Evolutionary conservation across 176 grass and related monocot species (phyloP).

Genomic region (Oryza brachyantha): DNA sequence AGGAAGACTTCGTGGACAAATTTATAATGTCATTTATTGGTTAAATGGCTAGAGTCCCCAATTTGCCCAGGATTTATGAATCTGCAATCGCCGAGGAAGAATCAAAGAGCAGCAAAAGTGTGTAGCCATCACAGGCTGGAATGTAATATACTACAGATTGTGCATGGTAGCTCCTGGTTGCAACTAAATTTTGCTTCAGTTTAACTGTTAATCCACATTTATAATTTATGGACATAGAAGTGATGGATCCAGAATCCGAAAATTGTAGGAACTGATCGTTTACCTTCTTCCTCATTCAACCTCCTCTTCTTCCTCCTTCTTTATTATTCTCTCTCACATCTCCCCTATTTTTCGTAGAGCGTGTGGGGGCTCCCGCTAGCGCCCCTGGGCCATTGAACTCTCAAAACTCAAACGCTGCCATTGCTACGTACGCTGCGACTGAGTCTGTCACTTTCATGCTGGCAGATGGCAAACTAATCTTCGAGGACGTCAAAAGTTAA

Average conservation of each 20-base stretch:
- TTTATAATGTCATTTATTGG: constrained; percentile 36
- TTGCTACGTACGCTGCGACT: background rate
- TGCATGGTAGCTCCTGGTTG: background rate
- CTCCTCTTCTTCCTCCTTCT: too few relatives aligned
- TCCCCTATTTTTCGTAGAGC: too few relatives aligned
- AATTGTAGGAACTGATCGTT: too few relatives aligned
- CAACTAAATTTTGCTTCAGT: background rate
- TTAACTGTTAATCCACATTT: background rate
- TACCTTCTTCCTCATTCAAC: too few relatives aligned
- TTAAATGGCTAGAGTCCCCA: constrained; percentile 23
- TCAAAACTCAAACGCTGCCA: background rate
- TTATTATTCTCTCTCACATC: too few relatives aligned
- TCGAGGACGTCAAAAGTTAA: background rate
- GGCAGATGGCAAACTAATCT: background rate
- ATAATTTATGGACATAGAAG: too few relatives aligned
- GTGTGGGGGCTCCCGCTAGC: too few relatives aligned
- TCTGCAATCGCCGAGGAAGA: constrained; percentile 17
- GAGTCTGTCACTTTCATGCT: background rate
- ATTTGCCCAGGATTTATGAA: constrained; percentile 33
- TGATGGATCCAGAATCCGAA: too few relatives aligned
- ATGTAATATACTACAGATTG: background rate
- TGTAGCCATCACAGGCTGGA: background rate
- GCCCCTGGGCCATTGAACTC: background rate
- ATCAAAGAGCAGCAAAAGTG: background rate
- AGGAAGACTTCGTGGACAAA: constrained; percentile 45